Percentiles rank a stretch among this genome's conserved stretches.
Evolutionary conservation across 202 grass and related monocot genomes (phyloP).

Genomic region (Setaria italica): DNA sequence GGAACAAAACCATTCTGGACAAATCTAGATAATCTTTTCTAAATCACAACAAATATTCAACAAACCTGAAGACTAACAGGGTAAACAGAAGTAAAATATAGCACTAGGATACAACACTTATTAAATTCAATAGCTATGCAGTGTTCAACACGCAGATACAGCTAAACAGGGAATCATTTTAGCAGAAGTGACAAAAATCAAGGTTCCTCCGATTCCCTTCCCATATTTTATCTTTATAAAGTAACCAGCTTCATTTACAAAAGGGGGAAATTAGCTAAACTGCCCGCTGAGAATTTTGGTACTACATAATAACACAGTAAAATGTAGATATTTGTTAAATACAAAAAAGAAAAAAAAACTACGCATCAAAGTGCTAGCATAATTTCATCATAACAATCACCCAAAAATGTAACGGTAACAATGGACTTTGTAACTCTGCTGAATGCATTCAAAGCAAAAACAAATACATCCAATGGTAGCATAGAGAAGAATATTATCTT

Average conservation of each 20-base stretch:
- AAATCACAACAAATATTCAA: constrained; percentile 4
- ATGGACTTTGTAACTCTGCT: neutral
- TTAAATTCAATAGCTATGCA: neutral
- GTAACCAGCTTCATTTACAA: neutral
- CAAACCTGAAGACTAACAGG: neutral
- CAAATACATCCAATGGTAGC: neutral
- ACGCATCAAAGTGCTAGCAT: neutral
- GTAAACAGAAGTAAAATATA: neutral
- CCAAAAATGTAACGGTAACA: neutral
- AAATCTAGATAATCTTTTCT: neutral
- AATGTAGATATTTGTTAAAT: neutral
- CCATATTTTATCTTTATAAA: neutral
- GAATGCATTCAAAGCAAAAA: constrained; percentile 6
- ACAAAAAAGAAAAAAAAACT: neutral
- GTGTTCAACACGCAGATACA: neutral
- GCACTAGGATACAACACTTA: constrained; percentile 1
- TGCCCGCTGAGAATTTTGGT: neutral
- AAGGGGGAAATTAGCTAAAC: neutral
- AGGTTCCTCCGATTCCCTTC: neutral
- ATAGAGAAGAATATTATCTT: constrained; percentile 12
- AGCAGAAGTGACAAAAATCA: constrained; percentile 1
- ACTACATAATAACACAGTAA: neutral
- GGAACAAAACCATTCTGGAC: neutral
- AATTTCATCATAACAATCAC: constrained; percentile 1
- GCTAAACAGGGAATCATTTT: neutral